These are phyloP conservation scores for Auriculariales sp. DNA, from an alignment of 768 basidiomycete species.

Conservation along the genomic window DNA sequence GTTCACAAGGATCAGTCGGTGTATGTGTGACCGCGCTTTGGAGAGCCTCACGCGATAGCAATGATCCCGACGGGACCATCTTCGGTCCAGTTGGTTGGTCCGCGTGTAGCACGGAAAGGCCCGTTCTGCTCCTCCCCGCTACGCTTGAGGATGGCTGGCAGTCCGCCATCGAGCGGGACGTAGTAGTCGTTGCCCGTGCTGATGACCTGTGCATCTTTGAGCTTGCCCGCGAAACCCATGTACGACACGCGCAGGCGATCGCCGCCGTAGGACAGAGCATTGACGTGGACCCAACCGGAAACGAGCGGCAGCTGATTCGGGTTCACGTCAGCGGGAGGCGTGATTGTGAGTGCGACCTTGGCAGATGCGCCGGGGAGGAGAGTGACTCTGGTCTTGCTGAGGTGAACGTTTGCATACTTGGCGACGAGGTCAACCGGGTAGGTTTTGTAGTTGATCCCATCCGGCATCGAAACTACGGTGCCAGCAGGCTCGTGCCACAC, in stretches of 20 bases:
- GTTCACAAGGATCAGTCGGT: too few relatives aligned
- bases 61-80: too few relatives aligned
- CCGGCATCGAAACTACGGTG: slow-evolving; percentile 32
- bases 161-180: neutral
- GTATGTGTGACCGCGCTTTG: too few relatives aligned
- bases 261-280: slow-evolving; percentile 16
- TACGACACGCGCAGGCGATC: slow-evolving; percentile 29
- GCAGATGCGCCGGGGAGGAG: slow-evolving; percentile 28
- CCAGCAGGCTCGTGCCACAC: slow-evolving; percentile 43
- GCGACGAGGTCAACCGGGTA: slow-evolving; percentile 38
- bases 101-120: too few relatives aligned
- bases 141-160: neutral
- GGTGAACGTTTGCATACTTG: slow-evolving; percentile 28
- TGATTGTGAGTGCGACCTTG: slow-evolving; percentile 29
- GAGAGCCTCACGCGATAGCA: too few relatives aligned
- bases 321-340: slow-evolving; percentile 28
- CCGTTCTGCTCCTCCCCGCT: too few relatives aligned
- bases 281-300: slow-evolving; percentile 38
- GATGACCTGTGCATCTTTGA: slow-evolving; percentile 35
- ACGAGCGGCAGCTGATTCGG: slow-evolving; percentile 36
- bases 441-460: slow-evolving; percentile 24
- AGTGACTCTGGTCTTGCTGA: slow-evolving; percentile 29
- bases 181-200: slow-evolving; percentile 20
- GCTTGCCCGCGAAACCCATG: slow-evolving; percentile 26
- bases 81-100: too few relatives aligned